Base-by-base conservation (phyloP, 2,329 filamentous ascomycete genomes). In the Botrytis medusae region DNA sequence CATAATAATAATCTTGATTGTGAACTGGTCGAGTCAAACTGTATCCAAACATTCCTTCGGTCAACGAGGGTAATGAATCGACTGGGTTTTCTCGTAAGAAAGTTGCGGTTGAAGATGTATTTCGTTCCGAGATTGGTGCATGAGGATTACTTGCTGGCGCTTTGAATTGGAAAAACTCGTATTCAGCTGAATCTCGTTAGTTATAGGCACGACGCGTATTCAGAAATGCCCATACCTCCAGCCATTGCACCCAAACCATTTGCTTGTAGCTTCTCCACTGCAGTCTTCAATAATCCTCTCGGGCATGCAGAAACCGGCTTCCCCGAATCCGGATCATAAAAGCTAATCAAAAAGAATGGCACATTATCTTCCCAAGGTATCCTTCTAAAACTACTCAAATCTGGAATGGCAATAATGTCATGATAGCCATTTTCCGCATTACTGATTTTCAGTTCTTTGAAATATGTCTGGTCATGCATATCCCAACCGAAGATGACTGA, bases 41-140 rank as follows among this genome's bases (percentile, higher is more conserved):
- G 85, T 98, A 98, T 74, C 94, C 95, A 79, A 97, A 97, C 95
- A 97, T 97, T 80, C 95, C 95, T 80, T 97, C 93, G 14, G 95
- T 97, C 69, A 98, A 84, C 37, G 92, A 86, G 0, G 93, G 93
- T 14, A 97, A 87, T n/a, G 89, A 83, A 67, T 91, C 85, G 22
- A 92, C 89, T 0, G 93, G 88, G 81, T 97, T 94, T 10, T 91
- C 85, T 79, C 89, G 87, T 54, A 97, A 88, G 82, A 93, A 97
- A 12, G 87, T 84, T 37, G 93, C 92, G 1, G 93, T 92, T 0
- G 92, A 90, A 44, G 91, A 89, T 14, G 87, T 87, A 76, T 90
- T 90, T 74, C 86, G 84, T 80, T 90, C 86, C 32, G 85, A 81
- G 44, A 85, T 82, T 32, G 85, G 82, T 54, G 84, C 80, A 34